phyloP scores from a whole-genome alignment of 306 rosid species.

The Fragaria nilgerrensis region DNA sequence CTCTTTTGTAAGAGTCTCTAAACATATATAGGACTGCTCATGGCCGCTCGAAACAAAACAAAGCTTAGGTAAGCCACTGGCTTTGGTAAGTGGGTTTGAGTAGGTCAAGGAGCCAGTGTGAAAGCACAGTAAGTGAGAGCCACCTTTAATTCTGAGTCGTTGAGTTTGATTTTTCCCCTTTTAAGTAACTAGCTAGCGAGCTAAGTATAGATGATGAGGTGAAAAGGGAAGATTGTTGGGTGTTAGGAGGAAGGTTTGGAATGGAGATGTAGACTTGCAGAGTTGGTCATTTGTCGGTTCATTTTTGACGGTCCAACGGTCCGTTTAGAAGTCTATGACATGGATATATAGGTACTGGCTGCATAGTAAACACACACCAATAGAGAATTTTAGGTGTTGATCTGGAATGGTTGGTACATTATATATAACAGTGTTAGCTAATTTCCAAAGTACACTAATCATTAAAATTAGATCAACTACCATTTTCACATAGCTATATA shows the following conservation, averaged over 20 bases:
- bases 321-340: background rate
- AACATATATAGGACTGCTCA: background rate
- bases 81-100: background rate
- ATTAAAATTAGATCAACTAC: background rate
- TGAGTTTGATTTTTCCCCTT: background rate
- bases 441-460: background rate
- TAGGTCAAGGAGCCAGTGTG: background rate
- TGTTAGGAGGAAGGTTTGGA: background rate
- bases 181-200: background rate
- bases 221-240: conserved; percentile 1
- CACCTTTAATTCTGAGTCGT: background rate
- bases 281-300: background rate
- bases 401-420: conserved; percentile 3
- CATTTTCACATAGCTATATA: background rate
- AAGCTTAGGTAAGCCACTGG: background rate
- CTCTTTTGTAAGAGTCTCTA: background rate
- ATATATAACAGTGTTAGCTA: background rate
- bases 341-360: background rate
- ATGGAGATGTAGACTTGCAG: background rate
- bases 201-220: background rate
- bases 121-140: background rate
- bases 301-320: conserved; percentile 12
- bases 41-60: background rate
- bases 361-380: background rate
- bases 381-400: conserved; percentile 1